phyloP scores from a whole-genome alignment of 2,329 filamentous ascomycete genomes.

The Alternaria arborescens region DNA sequence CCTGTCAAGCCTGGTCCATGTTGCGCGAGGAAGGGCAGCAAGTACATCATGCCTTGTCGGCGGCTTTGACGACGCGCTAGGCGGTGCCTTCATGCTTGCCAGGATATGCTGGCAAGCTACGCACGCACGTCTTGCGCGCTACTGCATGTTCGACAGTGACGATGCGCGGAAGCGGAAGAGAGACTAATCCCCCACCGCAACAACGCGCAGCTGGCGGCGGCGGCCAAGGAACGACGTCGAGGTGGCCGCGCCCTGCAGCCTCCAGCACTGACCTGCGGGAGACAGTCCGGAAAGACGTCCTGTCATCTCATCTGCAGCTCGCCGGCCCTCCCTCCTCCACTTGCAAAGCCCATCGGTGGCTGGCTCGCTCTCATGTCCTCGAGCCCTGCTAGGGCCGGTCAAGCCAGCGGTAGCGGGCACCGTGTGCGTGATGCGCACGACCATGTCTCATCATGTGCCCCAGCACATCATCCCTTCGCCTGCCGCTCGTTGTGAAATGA shows the following conservation, averaged over 20 bases:
- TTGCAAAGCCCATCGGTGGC: conserved; percentile 13
- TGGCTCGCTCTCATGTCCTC: conserved; percentile 9
- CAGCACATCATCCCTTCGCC: conserved; percentile 16
- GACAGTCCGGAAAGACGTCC: conserved; percentile 29
- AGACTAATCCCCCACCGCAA: conserved; percentile 22
- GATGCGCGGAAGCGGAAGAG: conserved; percentile 44
- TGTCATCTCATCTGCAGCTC: conserved; percentile 20
- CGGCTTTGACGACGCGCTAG: conserved; percentile 35
- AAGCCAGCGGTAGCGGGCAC: conserved; percentile 13
- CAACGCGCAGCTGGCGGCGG: conserved; percentile 26
- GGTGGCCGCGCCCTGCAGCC: conserved; percentile 27
- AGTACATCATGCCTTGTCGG: conserved; percentile 38
- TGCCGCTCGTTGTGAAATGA: conserved; percentile 21
- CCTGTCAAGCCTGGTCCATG: conserved; percentile 33
- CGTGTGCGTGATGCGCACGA: conserved; percentile 22
- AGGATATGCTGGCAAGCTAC: conserved; percentile 26
- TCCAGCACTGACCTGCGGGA: conserved; percentile 27
- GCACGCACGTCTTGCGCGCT: conserved; percentile 32
- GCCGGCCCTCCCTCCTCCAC: conserved; percentile 4
- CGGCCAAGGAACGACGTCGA: conserved; percentile 17
- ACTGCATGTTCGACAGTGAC: conserved; percentile 37
- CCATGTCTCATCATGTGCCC: conserved; percentile 29
- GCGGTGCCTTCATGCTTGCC: conserved; percentile 16
- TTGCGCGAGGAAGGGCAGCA: conserved; percentile 38
- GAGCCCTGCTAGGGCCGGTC: conserved; percentile 6